Evolutionary conservation across 2,329 filamentous ascomycete species (phyloP), one percentile per base, ranked within the genome.

Genomic region (Diaporthe caulivora): DNA sequence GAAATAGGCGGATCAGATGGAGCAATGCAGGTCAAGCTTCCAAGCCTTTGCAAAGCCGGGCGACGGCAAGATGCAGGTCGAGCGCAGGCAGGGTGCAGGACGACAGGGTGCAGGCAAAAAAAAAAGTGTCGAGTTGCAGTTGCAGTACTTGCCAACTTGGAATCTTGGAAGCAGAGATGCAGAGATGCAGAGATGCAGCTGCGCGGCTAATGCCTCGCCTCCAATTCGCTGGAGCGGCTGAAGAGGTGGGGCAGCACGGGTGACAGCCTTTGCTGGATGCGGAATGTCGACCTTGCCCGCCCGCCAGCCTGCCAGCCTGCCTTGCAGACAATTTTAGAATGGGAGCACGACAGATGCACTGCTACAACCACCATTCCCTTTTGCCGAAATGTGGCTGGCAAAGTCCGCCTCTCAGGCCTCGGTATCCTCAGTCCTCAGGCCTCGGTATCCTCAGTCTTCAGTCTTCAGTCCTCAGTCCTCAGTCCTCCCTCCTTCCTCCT

Each of bases 211-310:
- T 53, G 15, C 44, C 21, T 11, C 6, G 44, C 6, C 42, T 13
- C 31, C 18, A 2, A 71, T 71, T 71, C 9, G 69, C 47, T 49
- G 55, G 18, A 8, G 69, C 69, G 69, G 44, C 69, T 62, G 69
- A 71, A 44, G 34, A 62, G 62, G 55, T 60, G 69, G 69, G 55
- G 18, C 44, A 26, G 11, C 24, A 37, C 40, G 37, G 42, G 24
- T 42, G 11, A n/a, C 68, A 15, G 18, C 51, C 51, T 42, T 51
- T 65, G 31, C 62, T 31, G 29, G 42, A 60, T 70, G 42, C 29
- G 68, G 68, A 42, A 69, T 49, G 68, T 58, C n/a, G 54, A 70
- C 29, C n/a, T n/a, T n/a, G n/a, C n/a, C n/a, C n/a, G n/a, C n/a
- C n/a, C 37, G 58, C 24, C 4, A 62, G 13, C 49, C 4, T 26